Percentiles rank a stretch among this genome's conserved stretches.
Evolutionary conservation across 2,329 filamentous ascomycete species (phyloP).

Genomic region (Aspergillus sp.): DNA sequence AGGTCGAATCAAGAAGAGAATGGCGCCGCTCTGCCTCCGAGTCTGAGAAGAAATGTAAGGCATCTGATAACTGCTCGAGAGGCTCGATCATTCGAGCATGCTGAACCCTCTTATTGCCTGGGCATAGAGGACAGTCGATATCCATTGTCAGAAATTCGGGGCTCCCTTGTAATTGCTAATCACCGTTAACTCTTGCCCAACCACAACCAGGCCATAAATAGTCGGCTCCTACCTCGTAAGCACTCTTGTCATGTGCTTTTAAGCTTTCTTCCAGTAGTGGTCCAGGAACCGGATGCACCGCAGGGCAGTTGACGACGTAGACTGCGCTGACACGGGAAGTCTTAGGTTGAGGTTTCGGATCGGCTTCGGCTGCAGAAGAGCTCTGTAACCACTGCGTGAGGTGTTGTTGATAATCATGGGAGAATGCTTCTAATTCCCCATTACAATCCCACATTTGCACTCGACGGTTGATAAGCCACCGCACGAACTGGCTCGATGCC

Average conservation of each 20-base stretch:
- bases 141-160: slow-evolving; percentile 23
- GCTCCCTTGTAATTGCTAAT: slow-evolving; percentile 23
- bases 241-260: slow-evolving; percentile 31
- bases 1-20: slow-evolving; percentile 21
- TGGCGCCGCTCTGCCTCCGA: slow-evolving; percentile 20
- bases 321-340: slow-evolving; percentile 16
- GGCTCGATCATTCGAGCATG: slow-evolving; percentile 38
- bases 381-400: slow-evolving; percentile 35
- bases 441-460: slow-evolving; percentile 32
- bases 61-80: slow-evolving; percentile 28
- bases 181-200: background rate
- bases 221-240: slow-evolving; percentile 29
- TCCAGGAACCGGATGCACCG: slow-evolving; percentile 34
- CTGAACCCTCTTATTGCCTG: slow-evolving; percentile 32
- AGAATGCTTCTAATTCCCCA: slow-evolving; percentile 26
- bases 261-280: slow-evolving; percentile 34
- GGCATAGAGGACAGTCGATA: slow-evolving; percentile 35
- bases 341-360: slow-evolving; percentile 3
- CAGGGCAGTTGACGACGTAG: slow-evolving; percentile 39
- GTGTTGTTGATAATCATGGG: slow-evolving; percentile 28
- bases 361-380: slow-evolving; percentile 16
- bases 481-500: slow-evolving; percentile 21
- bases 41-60: slow-evolving; percentile 21
- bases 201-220: background rate
- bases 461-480: slow-evolving; percentile 30